Evolutionary conservation across 768 basidiomycete species (phyloP), one percentile per base, ranked within the genome.

Genomic region (Gautieria morchelliformis): DNA sequence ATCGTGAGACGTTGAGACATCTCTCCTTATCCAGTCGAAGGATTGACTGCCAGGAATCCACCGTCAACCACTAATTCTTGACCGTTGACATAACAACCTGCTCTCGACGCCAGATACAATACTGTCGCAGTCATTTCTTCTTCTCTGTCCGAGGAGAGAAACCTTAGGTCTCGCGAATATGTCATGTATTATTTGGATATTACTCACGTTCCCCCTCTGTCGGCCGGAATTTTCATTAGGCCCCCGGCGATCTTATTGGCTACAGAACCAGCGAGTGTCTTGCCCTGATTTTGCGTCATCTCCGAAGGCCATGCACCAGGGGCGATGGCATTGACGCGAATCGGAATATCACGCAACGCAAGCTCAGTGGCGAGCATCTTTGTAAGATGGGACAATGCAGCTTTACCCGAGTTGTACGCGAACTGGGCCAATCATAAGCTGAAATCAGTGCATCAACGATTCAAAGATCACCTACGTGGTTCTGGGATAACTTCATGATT

Each of bases 51-150:
- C 1, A 80, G 54, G 66, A 79, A 88, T 0, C 88, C 86, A 30
- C 89, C 89, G 63, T 92, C 89, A 37, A 90, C 77, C 17, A 82
- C 71, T 44, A 92, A 76, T 66, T 90, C 85, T 65, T 90, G 88
- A 12, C 89, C 89, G 60, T 85, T 86, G 60, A 78, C 80, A 65
- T 88, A 91, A 30, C 75, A 81, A 35, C 86, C 87, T 2, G 87
- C 85, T 10, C 73, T 78, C 10, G 87, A 88, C 7, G 79, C 84
- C 5, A 92, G 77, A 66, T 87, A 89, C 5, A 91, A 76, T 0
- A 73, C 87, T 9, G 88, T 87, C 8, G 85, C 89, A 9, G 85
- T 87, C 71, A 89, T 83, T 65, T 91, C 89, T 59, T 78, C 74
- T 1, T 77, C 80, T 44, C 88, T 89, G 52, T 12, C 27, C 24